phyloP scores from a whole-genome alignment of 192 early-diverging fungal species.

The Geosiphon pyriformis region DNA sequence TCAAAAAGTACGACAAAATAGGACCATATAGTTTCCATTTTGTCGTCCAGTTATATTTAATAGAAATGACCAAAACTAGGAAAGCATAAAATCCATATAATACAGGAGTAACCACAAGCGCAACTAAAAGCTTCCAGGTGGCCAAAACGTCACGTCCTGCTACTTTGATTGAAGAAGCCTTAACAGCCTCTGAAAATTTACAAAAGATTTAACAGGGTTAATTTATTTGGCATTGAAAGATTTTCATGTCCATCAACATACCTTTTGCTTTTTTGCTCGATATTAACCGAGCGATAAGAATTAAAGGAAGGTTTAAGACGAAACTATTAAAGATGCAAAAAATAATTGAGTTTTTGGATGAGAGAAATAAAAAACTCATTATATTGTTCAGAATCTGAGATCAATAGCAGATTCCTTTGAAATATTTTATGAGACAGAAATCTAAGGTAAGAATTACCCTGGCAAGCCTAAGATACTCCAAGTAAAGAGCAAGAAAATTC shows the following conservation, averaged over 20 bases:
- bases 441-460: no score
- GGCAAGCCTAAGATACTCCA: slow-evolving; percentile 79
- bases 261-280: slow-evolving; percentile 51
- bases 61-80: slow-evolving; percentile 45
- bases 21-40: slow-evolving; percentile 43
- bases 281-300: slow-evolving; percentile 49
- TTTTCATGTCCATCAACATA: slow-evolving; percentile 9
- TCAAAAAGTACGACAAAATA: slow-evolving; percentile 29
- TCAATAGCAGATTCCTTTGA: background rate
- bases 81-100: slow-evolving; percentile 69
- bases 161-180: slow-evolving; percentile 90
- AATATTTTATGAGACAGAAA: no score
- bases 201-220: background rate
- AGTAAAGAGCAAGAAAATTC: slow-evolving; percentile 62
- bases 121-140: slow-evolving; percentile 90
- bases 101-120: slow-evolving; percentile 65
- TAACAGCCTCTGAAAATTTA: slow-evolving; percentile 59
- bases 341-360: no score
- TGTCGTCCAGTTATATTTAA: slow-evolving; percentile 28
- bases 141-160: slow-evolving; percentile 91
- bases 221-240: background rate
- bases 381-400: background rate
- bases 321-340: slow-evolving; percentile 27
- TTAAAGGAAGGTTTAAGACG: slow-evolving; percentile 52
- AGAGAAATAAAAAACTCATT: slow-evolving; percentile 5